Percentiles rank a stretch among this genome's conserved stretches.
Conservation (phyloP, 2,329 filamentous ascomycete genomes). For the Chrysoporthe puriensis region DNA sequence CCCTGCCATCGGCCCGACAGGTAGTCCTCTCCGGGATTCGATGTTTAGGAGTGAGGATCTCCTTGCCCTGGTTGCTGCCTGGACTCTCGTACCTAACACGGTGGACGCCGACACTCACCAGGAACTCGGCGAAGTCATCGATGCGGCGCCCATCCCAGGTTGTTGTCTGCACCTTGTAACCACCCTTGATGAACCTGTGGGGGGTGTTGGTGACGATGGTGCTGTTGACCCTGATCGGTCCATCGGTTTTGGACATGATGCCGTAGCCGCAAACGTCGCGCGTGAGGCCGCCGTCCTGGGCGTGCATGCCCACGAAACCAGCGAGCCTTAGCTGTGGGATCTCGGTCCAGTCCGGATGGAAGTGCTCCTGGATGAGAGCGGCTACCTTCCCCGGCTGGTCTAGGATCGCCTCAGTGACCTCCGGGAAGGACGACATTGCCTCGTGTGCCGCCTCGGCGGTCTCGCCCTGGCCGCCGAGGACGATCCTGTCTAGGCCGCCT, state of each 20-base stretch:
- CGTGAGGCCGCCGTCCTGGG: constrained; percentile 21
- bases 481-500: constrained; percentile 29
- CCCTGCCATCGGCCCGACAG: background rate
- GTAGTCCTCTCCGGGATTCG: background rate
- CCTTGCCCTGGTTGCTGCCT: constrained; percentile 3
- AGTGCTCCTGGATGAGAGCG: constrained; percentile 9
- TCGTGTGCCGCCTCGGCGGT: constrained; percentile 31
- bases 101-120: constrained; percentile 22
- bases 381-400: background rate
- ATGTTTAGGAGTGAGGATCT: constrained; percentile 10
- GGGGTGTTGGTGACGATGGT: constrained; percentile 30
- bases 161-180: constrained; percentile 27
- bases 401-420: constrained; percentile 7
- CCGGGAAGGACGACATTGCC: constrained; percentile 27
- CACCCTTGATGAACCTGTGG: constrained; percentile 32
- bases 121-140: constrained; percentile 29
- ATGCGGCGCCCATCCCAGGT: constrained; percentile 31
- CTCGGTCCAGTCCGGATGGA: background rate
- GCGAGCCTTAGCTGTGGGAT: constrained; percentile 24
- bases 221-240: constrained; percentile 20
- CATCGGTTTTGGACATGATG: constrained; percentile 21
- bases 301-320: constrained; percentile 32
- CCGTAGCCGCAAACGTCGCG: constrained; percentile 28
- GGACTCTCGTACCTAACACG: background rate
- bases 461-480: constrained; percentile 32